phyloP scores from a whole-genome alignment of 2,329 filamentous ascomycete species.

The Graphiopsis chlorocephala region DNA sequence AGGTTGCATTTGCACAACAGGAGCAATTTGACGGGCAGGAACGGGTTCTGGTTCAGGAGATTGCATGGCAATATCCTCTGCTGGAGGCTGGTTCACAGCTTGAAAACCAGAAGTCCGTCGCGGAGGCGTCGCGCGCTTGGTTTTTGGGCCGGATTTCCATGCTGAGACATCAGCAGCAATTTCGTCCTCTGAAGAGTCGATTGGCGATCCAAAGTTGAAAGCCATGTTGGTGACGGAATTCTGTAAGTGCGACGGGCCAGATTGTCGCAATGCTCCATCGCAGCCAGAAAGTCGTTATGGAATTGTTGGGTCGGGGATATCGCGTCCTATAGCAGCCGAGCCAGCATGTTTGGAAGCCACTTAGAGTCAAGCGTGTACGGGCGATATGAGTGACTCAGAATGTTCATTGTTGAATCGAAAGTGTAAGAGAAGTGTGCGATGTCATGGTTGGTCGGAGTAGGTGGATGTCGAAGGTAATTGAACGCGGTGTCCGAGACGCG shows the following conservation, averaged over 20 bases:
- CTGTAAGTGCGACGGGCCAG: neutral
- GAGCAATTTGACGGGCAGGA: constrained; percentile 15
- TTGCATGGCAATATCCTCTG: constrained; percentile 4
- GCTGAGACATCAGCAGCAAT: constrained; percentile 26
- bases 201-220: constrained; percentile 27
- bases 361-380: neutral
- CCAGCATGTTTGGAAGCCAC: neutral
- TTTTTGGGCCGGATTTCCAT: constrained; percentile 26
- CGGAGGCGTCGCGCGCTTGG: constrained; percentile 4
- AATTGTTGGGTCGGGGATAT: neutral
- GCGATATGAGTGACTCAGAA: neutral
- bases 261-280: neutral
- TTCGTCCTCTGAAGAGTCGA: constrained; percentile 31
- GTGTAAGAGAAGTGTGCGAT: neutral
- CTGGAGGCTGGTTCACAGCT: constrained; percentile 12
- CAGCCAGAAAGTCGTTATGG: neutral
- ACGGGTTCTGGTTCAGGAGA: constrained; percentile 10
- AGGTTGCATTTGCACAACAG: constrained; percentile 25
- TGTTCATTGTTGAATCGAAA: neutral
- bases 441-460: neutral
- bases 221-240: constrained; percentile 20
- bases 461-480: neutral
- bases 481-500: neutral
- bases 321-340: neutral
- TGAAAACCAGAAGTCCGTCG: constrained; percentile 16